A percentile compares a stretch with the other conserved stretches of the same genome.
Conservation (phyloP, 805 yeast genomes). For the Candida schatavii region DNA sequence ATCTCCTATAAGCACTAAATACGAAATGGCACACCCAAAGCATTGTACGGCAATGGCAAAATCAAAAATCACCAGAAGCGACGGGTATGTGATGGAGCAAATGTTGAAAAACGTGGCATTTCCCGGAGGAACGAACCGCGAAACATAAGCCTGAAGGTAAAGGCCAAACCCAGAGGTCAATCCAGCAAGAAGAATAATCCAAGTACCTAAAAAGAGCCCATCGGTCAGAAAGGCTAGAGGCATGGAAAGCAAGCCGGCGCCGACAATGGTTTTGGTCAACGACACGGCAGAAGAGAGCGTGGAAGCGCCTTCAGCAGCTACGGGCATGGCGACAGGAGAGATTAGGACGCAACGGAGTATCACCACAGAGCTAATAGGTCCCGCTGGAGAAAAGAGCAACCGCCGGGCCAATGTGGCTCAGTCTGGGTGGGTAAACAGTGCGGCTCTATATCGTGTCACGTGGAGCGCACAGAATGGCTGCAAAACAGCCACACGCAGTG, state of each 20-base stretch:
- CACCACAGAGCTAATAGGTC: too few species aligned
- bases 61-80: constrained; percentile 59
- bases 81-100: constrained; percentile 62
- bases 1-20: constrained; percentile 69
- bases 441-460: too few species aligned
- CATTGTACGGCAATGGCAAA: constrained; percentile 69
- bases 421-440: too few species aligned
- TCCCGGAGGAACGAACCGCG: constrained; percentile 54
- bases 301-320: constrained; percentile 40
- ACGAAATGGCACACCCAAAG: constrained; percentile 68
- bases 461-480: too few species aligned
- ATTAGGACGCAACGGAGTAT: too few species aligned
- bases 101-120: constrained; percentile 71
- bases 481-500: too few species aligned
- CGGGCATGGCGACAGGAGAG: too few species aligned
- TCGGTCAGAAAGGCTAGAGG: constrained; percentile 71
- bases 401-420: too few species aligned
- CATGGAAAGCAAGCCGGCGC: constrained; percentile 77
- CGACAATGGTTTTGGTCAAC: constrained; percentile 72
- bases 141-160: constrained; percentile 56
- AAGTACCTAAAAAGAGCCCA: constrained; percentile 57
- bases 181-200: constrained; percentile 60
- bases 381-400: too few species aligned
- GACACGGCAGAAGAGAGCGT: constrained; percentile 60
- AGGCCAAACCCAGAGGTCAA: constrained; percentile 66